These are phyloP conservation scores for Agroathelia rolfsii DNA, from an alignment of 1,284 basidiomycete species.

Conservation along the genomic window DNA sequence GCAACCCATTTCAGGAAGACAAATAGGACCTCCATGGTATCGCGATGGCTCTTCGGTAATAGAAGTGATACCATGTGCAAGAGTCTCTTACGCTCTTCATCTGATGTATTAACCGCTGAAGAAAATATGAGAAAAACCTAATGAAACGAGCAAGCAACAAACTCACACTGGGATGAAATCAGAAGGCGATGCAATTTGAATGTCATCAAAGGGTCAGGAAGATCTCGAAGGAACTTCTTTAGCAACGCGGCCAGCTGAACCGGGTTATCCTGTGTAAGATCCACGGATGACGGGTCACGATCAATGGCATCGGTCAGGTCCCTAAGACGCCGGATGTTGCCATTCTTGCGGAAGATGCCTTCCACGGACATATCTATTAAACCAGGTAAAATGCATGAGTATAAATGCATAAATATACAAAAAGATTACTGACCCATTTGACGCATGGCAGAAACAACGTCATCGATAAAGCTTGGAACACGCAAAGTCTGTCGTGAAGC, in stretches of 20 bases:
- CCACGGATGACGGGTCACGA: conserved; percentile 83
- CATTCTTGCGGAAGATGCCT: conserved; percentile 98
- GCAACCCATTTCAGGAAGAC: conserved; percentile 99
- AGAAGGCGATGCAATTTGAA: conserved; percentile 88
- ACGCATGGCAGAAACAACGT: conserved; percentile 95
- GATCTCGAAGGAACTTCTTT: conserved; percentile 94
- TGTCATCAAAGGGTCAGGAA: conserved; percentile 94
- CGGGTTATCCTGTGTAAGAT: conserved; percentile 89
- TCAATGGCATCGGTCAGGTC: conserved; percentile 90
- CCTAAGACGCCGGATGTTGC: conserved; percentile 90
- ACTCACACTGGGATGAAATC: conserved; percentile 81
- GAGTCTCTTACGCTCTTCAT: conserved; percentile 73
- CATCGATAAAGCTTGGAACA: conserved; percentile 96
- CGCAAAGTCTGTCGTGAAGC: conserved; percentile 79
- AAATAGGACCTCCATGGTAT: conserved; percentile 96
- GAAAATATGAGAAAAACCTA: no score
- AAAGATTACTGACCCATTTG: conserved; percentile 84
- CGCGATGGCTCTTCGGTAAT: conserved; percentile 87
- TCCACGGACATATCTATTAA: conserved; percentile 90
- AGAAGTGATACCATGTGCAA: conserved; percentile 84
- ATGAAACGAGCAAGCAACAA: conserved; percentile 2
- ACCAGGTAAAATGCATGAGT: conserved; percentile 5
- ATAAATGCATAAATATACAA: no score
- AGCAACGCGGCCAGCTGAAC: conserved; percentile 95
- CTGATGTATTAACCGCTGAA: conserved; percentile 60